These are phyloP conservation scores for Pseudocercospora vitis DNA, from an alignment of 2,329 filamentous ascomycete genomes.

Conservation along the genomic window DNA sequence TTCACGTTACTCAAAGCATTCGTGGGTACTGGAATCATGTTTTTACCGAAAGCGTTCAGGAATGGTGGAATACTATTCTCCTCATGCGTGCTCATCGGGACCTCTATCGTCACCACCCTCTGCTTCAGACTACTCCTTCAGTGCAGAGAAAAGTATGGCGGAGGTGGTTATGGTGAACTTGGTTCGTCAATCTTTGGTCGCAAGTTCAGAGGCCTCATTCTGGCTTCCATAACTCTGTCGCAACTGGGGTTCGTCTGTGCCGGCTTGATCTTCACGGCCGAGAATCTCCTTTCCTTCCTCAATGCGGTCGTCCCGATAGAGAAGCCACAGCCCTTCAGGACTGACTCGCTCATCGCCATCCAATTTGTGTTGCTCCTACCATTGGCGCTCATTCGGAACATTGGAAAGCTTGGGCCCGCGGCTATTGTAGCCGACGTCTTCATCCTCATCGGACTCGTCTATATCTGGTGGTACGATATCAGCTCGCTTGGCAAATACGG, in stretches of 20 bases:
- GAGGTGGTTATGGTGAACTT: constrained; percentile 71
- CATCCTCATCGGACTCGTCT: constrained; percentile 68
- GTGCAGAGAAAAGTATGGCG: constrained; percentile 63
- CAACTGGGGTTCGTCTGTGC: constrained; percentile 78
- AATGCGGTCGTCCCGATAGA: constrained; percentile 57
- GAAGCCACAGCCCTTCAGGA: constrained; percentile 50
- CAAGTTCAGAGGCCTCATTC: constrained; percentile 63
- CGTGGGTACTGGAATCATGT: constrained; percentile 79
- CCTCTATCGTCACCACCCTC: constrained; percentile 66
- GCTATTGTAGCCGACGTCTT: constrained; percentile 70
- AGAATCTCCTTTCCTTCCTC: constrained; percentile 69
- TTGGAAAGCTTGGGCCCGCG: constrained; percentile 69
- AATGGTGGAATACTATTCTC: constrained; percentile 78
- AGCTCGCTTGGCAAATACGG: constrained; percentile 56
- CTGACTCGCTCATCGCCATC: constrained; percentile 62
- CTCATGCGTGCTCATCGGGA: constrained; percentile 63
- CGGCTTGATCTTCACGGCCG: constrained; percentile 73
- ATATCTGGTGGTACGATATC: constrained; percentile 73
- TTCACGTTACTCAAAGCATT: constrained; percentile 78
- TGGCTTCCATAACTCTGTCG: constrained; percentile 69
- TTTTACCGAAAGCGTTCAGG: constrained; percentile 74
- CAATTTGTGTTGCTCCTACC: constrained; percentile 67
- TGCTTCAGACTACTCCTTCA: constrained; percentile 72
- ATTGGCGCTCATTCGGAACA: constrained; percentile 69
- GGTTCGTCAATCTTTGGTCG: constrained; percentile 65